Evolutionary conservation across 805 yeast species (phyloP).

Genomic region (Ogataea trehaloabstinens): DNA sequence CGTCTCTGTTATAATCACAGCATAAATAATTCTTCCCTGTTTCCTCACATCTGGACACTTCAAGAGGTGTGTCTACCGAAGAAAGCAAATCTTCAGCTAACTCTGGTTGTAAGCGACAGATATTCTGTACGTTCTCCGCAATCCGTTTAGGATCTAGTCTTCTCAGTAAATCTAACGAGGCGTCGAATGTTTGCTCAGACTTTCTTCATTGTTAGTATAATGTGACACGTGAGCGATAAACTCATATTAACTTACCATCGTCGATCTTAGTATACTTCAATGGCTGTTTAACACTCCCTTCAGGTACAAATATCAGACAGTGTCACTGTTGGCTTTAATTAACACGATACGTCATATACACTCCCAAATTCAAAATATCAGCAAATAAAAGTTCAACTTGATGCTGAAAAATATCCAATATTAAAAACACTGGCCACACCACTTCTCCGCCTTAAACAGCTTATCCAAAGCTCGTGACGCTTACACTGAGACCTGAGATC

Average conservation of each 20-base stretch:
- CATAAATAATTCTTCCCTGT: conserved; percentile 70
- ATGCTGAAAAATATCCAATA: too few relatives aligned
- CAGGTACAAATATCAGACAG: too few relatives aligned
- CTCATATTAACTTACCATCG: not conserved
- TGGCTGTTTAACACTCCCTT: too few relatives aligned
- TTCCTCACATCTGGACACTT: conserved; percentile 45
- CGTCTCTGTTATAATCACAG: conserved; percentile 94
- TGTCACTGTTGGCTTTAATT: conserved; percentile 4
- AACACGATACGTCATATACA: too few relatives aligned
- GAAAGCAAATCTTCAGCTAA: conserved; percentile 85
- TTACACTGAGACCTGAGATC: too few relatives aligned
- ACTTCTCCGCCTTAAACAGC: too few relatives aligned
- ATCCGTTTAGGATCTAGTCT: conserved; percentile 70
- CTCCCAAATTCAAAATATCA: too few relatives aligned
- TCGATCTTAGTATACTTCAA: too few relatives aligned
- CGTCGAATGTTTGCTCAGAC: conserved; percentile 59
- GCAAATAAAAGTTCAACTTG: too few relatives aligned
- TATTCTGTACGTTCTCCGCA: conserved; percentile 39
- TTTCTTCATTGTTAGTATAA: conserved; percentile 9
- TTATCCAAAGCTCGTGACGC: too few relatives aligned
- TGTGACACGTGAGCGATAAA: too few relatives aligned
- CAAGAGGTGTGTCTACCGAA: conserved; percentile 83
- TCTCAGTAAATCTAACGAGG: conserved; percentile 74
- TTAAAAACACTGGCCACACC: too few relatives aligned
- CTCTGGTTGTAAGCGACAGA: conserved; percentile 58